A percentile compares a stretch with the other conserved stretches of the same genome.
phyloP scores from a whole-genome alignment of 108 stramenopile genomes.

The Skeletonema grethae region DNA sequence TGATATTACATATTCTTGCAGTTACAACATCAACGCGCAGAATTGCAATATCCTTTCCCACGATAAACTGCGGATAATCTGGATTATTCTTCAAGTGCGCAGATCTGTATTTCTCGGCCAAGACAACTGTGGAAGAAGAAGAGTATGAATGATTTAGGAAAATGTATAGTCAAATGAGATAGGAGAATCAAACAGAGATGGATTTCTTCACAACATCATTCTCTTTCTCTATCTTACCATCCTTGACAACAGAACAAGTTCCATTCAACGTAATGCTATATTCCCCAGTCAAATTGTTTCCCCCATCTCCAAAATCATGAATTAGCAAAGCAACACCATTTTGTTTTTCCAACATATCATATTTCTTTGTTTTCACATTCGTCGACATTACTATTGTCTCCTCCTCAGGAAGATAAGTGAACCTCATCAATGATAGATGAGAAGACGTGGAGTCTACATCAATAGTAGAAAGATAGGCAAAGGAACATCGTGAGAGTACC shows the following conservation, averaged over 20 bases:
- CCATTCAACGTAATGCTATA: constrained; percentile 72
- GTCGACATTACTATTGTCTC: constrained; percentile 61
- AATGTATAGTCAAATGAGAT: background rate
- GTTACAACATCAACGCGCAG: constrained; percentile 55
- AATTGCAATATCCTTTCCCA: constrained; percentile 68
- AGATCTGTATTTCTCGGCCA: constrained; percentile 49
- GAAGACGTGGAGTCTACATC: constrained; percentile 30
- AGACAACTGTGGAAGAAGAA: constrained; percentile 4
- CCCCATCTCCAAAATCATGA: constrained; percentile 54
- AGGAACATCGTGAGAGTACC: constrained; percentile 49
- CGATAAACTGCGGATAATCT: constrained; percentile 73
- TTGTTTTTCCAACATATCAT: constrained; percentile 59
- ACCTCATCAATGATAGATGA: constrained; percentile 68
- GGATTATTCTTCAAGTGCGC: constrained; percentile 63
- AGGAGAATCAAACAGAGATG: background rate
- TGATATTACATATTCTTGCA: constrained; percentile 64
- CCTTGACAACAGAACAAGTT: constrained; percentile 55
- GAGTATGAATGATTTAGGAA: background rate
- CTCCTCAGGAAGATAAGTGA: constrained; percentile 58
- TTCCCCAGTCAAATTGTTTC: constrained; percentile 25
- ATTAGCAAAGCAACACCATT: constrained; percentile 59
- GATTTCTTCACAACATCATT: background rate
- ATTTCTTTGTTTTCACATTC: constrained; percentile 65
- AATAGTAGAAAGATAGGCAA: constrained; percentile 67
- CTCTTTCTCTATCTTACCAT: constrained; percentile 13